phyloP scores from a whole-genome alignment of 2,329 filamentous ascomycete genomes.

The Trichoderma harzianum region DNA sequence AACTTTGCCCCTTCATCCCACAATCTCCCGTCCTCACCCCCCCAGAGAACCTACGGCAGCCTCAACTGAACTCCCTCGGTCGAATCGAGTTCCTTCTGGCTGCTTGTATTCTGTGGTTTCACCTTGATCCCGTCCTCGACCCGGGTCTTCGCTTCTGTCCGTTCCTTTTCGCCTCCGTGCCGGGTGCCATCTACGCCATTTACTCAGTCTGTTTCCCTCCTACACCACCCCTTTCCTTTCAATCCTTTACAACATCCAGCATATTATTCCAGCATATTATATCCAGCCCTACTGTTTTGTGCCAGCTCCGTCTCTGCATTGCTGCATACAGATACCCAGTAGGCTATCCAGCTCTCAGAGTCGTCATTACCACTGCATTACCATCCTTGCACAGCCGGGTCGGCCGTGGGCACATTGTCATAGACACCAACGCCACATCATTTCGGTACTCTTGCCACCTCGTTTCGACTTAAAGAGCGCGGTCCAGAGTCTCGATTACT shows the following conservation, averaged over 20 bases:
- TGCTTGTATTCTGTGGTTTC: constrained; percentile 1
- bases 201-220: not conserved
- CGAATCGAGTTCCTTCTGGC: not conserved
- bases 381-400: not conserved
- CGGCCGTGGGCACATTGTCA: not conserved
- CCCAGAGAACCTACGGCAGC: not conserved
- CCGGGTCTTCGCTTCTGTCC: not conserved
- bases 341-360: not conserved
- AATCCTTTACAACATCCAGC: not conserved
- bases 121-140: not conserved
- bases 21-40: not conserved
- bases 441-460: constrained; percentile 17
- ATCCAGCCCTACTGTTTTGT: not conserved
- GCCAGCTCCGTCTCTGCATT: not conserved
- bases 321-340: not conserved
- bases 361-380: not conserved
- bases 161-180: not conserved
- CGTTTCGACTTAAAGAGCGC: not conserved
- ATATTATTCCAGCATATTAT: not conserved
- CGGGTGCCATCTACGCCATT: not conserved
- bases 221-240: not conserved
- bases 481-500: not conserved
- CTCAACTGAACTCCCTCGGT: not conserved
- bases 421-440: constrained; percentile 16
- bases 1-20: constrained; percentile 5